Conservation (phyloP, 2,329 filamentous ascomycete species). For the Colletotrichum tofieldiae region DNA sequence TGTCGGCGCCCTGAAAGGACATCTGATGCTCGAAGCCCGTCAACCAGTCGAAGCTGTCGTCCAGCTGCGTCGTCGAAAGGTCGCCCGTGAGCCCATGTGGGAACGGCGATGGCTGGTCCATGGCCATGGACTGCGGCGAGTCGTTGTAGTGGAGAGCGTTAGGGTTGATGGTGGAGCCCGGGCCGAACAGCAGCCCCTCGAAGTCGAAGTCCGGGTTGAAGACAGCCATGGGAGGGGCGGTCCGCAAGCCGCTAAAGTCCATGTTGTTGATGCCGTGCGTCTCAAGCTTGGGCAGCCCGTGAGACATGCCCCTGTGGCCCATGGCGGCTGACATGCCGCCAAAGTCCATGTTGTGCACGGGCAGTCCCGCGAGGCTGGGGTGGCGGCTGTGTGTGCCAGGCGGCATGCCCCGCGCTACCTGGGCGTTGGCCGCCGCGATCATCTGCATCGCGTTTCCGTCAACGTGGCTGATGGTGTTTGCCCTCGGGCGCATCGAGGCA, state of each 20-base stretch:
- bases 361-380: conserved; percentile 80
- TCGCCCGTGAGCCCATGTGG: conserved; percentile 68
- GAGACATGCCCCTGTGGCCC: conserved; percentile 76
- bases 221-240: conserved; percentile 78
- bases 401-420: conserved; percentile 63
- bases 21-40: conserved; percentile 86
- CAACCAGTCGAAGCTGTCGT: conserved; percentile 87
- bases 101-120: conserved; percentile 76
- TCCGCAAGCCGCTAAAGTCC: conserved; percentile 81
- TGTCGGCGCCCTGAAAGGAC: conserved; percentile 80
- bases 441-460: conserved; percentile 84
- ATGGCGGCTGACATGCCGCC: conserved; percentile 80
- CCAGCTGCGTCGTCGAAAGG: conserved; percentile 72
- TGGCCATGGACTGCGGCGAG: conserved; percentile 77
- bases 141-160: conserved; percentile 88
- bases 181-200: conserved; percentile 79
- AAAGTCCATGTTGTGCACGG: conserved; percentile 73
- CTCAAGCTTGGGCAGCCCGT: conserved; percentile 86
- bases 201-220: conserved; percentile 80
- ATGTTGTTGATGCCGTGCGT: conserved; percentile 77
- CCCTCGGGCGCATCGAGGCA: conserved; percentile 84
- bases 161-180: conserved; percentile 77
- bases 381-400: conserved; percentile 74
- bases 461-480: conserved; percentile 96
- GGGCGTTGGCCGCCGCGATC: conserved; percentile 73